A percentile compares a stretch with the other conserved stretches of the same genome.
phyloP scores from a whole-genome alignment of 352 stramenopile species.

The Phytophthora citrophthora region DNA sequence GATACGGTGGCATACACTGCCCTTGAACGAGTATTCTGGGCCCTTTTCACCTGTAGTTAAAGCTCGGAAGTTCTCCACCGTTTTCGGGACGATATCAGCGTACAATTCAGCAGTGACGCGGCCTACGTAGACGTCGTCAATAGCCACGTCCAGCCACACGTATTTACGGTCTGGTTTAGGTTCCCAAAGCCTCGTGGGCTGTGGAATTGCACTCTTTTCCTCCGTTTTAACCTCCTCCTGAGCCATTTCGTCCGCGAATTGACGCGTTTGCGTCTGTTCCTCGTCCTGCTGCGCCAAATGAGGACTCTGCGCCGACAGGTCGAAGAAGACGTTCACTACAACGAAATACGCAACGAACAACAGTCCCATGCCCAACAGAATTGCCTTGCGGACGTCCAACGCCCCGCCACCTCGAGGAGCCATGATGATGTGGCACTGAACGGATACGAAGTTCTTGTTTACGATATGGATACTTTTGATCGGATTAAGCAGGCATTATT shows the following conservation, averaged over 20 bases:
- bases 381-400: conserved; percentile 59
- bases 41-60: conserved; percentile 97
- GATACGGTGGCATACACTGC: conserved; percentile 97
- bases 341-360: conserved; percentile 74
- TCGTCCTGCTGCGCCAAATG: conserved; percentile 12
- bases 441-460: not conserved
- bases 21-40: conserved; percentile 95
- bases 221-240: conserved; percentile 10
- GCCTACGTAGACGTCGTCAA: conserved; percentile 74
- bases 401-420: conserved; percentile 16
- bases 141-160: conserved; percentile 86
- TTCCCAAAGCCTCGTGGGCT: conserved; percentile 41
- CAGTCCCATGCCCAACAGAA: conserved; percentile 58
- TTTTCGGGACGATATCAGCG: conserved; percentile 96
- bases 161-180: conserved; percentile 80
- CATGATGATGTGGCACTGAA: conserved; percentile 23
- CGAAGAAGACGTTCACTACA: conserved; percentile 73
- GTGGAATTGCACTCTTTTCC: conserved; percentile 16
- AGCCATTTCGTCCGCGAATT: conserved; percentile 13
- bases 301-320: conserved; percentile 33
- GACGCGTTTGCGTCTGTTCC: not conserved
- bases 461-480: conserved; percentile 15
- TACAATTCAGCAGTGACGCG: conserved; percentile 91
- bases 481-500: conserved; percentile 5
- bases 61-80: conserved; percentile 97